Percentiles rank a stretch among this genome's conserved stretches.
These are phyloP conservation scores for Claviceps paspali DNA, from an alignment of 2,329 filamentous ascomycete genomes.

Conservation along the genomic window DNA sequence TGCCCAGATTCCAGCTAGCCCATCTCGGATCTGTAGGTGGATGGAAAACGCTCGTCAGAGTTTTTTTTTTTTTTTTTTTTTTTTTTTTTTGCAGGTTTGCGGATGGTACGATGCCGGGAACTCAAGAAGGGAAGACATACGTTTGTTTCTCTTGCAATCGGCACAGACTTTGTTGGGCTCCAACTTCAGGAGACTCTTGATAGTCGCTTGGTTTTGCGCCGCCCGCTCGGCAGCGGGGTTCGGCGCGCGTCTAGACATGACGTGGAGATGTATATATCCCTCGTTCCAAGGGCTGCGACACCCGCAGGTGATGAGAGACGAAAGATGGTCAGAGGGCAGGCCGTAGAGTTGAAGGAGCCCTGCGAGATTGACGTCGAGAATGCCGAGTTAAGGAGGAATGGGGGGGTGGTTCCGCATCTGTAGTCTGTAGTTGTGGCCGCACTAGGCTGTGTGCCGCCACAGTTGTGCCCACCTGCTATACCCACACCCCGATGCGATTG, in stretches of 20 bases:
- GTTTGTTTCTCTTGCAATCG: constrained; percentile 98
- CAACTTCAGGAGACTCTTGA: constrained; percentile 89
- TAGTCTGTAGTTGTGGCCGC: neutral
- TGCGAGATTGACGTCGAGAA: too few species aligned
- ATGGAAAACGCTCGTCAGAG: too few species aligned
- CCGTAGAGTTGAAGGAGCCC: neutral
- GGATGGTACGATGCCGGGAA: too few species aligned
- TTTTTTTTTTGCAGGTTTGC: too few species aligned
- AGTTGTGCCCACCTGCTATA: too few species aligned
- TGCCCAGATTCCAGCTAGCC: constrained; percentile 96
- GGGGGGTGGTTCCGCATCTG: neutral
- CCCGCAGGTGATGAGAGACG: constrained; percentile 9
- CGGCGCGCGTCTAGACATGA: constrained; percentile 64
- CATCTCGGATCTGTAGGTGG: constrained; percentile 67
- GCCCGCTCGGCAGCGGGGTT: constrained; percentile 74
- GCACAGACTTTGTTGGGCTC: constrained; percentile 94
- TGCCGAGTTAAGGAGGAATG: neutral
- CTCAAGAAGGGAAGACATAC: too few species aligned
- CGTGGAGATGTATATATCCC: constrained; percentile 9
- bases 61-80: too few species aligned
- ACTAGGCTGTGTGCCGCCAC: too few species aligned
- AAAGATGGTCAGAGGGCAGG: neutral
- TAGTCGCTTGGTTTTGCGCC: constrained; percentile 82
- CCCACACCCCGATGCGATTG: too few species aligned
- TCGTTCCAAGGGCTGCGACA: neutral